Evolutionary conservation across 441 rosid genomes (phyloP).

Genomic region (Pelargonium australe): DNA sequence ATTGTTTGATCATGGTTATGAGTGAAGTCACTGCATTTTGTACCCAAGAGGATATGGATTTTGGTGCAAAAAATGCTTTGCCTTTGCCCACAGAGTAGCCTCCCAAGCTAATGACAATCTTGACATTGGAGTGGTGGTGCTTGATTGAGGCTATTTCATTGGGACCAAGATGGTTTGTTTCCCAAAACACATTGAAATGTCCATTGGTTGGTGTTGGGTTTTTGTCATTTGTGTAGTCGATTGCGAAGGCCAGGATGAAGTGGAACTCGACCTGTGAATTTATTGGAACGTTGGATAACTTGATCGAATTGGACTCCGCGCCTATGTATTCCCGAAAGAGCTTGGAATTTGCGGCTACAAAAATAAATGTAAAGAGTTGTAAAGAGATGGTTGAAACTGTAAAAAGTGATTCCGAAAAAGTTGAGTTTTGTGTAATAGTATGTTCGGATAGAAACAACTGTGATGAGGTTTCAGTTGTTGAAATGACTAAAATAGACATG

Average conservation of each 20-base stretch:
- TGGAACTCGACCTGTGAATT: conserved; percentile 26
- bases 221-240: conserved; percentile 31
- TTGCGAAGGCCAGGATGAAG: conserved; percentile 40
- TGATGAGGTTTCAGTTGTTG: too few relatives aligned
- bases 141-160: conserved; percentile 32
- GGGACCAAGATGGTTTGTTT: conserved; percentile 31
- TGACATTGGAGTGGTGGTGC: conserved; percentile 25
- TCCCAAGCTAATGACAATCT: conserved; percentile 36
- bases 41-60: conserved; percentile 30
- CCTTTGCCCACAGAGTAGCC: conserved; percentile 24
- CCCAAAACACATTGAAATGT: conserved; percentile 35
- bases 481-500: too few relatives aligned
- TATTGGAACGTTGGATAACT: conserved; percentile 34
- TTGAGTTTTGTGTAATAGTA: too few relatives aligned
- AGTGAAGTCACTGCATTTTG: conserved; percentile 36
- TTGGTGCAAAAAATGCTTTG: too few relatives aligned
- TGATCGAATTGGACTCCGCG: conserved; percentile 32
- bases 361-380: too few relatives aligned
- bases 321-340: conserved; percentile 38
- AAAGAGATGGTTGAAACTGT: too few relatives aligned
- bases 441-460: too few relatives aligned
- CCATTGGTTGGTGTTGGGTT: conserved; percentile 35
- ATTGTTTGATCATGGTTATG: conserved; percentile 29
- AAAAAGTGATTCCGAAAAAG: too few relatives aligned
- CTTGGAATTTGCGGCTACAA: conserved; percentile 4